Evolutionary conservation across 257 asterid genomes (phyloP).

Genomic region (Thymus mandschuricus): DNA sequence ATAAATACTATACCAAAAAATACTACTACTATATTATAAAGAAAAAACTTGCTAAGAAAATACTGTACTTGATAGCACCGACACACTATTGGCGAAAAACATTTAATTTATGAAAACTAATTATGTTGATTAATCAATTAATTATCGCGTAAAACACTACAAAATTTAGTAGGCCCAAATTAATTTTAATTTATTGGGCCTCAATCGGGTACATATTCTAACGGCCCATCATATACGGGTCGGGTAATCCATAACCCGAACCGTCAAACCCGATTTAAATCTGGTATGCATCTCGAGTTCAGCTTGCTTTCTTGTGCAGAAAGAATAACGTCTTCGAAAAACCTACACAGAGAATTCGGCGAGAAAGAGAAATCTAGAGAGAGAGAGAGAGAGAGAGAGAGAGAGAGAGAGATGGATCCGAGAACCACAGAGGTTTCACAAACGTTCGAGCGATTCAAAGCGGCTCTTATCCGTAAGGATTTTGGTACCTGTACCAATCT

Average conservation of each 20-base stretch:
- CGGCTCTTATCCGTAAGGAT: conserved; percentile 70
- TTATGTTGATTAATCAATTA: too few species aligned
- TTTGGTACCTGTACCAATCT: conserved; percentile 60
- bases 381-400: conserved; percentile 15
- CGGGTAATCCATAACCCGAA: conserved; percentile 21
- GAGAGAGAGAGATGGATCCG: conserved; percentile 49
- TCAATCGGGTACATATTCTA: background rate
- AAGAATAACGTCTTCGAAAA: conserved; percentile 27
- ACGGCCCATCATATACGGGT: conserved; percentile 11
- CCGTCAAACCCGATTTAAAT: conserved; percentile 21
- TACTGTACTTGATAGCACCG: too few species aligned
- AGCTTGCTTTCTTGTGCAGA: conserved; percentile 32
- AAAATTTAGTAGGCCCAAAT: background rate
- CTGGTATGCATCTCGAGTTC: background rate
- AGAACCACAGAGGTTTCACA: conserved; percentile 66
- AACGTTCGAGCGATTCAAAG: conserved; percentile 74
- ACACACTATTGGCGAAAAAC: too few species aligned
- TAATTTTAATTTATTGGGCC: background rate
- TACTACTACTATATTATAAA: too few species aligned
- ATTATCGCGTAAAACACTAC: background rate
- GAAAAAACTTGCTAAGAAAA: too few species aligned
- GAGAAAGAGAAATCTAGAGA: conserved; percentile 9
- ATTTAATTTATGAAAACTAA: too few species aligned
- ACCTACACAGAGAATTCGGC: background rate
- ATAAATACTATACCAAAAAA: too few species aligned